Evolutionary conservation across 1,139 yeast species (phyloP), one percentile per base, ranked within the genome.

Genomic region (Nakaseomyces delphensis): DNA sequence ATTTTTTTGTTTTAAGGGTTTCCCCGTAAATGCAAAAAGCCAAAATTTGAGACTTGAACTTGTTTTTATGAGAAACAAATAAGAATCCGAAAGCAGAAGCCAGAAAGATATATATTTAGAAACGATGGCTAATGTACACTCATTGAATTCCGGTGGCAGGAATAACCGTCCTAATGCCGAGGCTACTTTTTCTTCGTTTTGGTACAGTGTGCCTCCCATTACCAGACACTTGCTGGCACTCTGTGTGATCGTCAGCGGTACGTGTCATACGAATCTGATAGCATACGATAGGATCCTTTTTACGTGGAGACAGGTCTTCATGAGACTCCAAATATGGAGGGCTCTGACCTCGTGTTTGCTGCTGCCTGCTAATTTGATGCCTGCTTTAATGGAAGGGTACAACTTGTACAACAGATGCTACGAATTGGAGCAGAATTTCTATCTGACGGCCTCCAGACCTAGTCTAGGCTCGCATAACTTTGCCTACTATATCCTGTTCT

Each of bases 251-350:
- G 25, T 44, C 16, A 44, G 44, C 2, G 24, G 41, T 4, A 7
- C 40, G 1, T 28, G 15, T 8, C 18, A 36, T 10, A 39, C 40
- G 11, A 43, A 39, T 13, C 31, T 45, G 27, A 41, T 43, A 18
- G 32, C 20, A 11, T 28, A 16, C 18, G 48, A 45, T 10, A 39
- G 44, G 18, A 24, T 54, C 2, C 15, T 41, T 5, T 54, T 43
- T 30, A 49, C 48, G 16, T 47, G 54, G 47, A 35, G 43, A 28
- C 50, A 47, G 23, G 42, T 46, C 3, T 41, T 50, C 16, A 35
- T 28, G 28, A 40, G 47, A 38, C 45, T 46, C 21, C 59, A 56
- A 41, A 21, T 56, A 19, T 59, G 63, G 63, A 49, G 63, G 31
- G 36, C 53, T 11, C 40, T 53, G 36, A 57, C 61, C 5, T 45